Evolutionary conservation across 768 basidiomycete genomes (phyloP).

Genomic region (Hemileccinum rubropunctum): DNA sequence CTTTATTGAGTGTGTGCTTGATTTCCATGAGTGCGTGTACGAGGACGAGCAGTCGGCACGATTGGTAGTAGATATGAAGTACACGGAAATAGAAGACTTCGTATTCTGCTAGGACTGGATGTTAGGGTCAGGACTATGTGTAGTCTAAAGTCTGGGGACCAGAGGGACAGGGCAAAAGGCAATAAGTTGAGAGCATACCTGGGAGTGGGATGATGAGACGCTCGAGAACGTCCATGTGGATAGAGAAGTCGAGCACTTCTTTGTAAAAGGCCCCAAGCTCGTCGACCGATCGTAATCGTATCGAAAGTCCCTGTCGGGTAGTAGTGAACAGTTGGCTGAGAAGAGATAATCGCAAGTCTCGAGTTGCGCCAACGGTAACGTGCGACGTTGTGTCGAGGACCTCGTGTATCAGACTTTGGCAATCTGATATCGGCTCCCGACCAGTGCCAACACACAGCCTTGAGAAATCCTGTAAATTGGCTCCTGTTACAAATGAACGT

Average conservation of each 20-base stretch:
- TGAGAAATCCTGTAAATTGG: slow-evolving; percentile 3
- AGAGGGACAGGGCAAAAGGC: neutral
- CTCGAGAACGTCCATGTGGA: slow-evolving; percentile 35
- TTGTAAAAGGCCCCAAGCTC: slow-evolving; percentile 34
- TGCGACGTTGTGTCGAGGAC: slow-evolving; percentile 28
- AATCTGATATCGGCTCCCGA: slow-evolving; percentile 37
- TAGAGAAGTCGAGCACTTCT: slow-evolving; percentile 31
- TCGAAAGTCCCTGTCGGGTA: slow-evolving; percentile 30
- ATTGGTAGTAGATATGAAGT: slow-evolving; percentile 39
- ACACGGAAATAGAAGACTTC: slow-evolving; percentile 44
- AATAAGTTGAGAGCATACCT: slow-evolving; percentile 25
- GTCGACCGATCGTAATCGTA: slow-evolving; percentile 27
- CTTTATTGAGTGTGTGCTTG: slow-evolving; percentile 22
- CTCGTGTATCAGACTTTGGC: slow-evolving; percentile 29
- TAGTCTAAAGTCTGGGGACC: neutral
- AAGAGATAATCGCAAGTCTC: slow-evolving; percentile 39
- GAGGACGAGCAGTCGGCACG: slow-evolving; percentile 38
- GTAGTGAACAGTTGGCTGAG: slow-evolving; percentile 34
- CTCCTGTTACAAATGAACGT: neutral
- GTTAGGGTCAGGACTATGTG: slow-evolving; percentile 22
- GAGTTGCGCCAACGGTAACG: slow-evolving; percentile 18
- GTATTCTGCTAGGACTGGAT: slow-evolving; percentile 39
- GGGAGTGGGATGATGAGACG: slow-evolving; percentile 38
- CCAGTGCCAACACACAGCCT: slow-evolving; percentile 45
- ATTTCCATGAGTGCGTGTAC: slow-evolving; percentile 34